A percentile compares a stretch with the other conserved stretches of the same genome.
Conservation (phyloP, 345 rosid species). For the Rhizophora apiculata region DNA sequence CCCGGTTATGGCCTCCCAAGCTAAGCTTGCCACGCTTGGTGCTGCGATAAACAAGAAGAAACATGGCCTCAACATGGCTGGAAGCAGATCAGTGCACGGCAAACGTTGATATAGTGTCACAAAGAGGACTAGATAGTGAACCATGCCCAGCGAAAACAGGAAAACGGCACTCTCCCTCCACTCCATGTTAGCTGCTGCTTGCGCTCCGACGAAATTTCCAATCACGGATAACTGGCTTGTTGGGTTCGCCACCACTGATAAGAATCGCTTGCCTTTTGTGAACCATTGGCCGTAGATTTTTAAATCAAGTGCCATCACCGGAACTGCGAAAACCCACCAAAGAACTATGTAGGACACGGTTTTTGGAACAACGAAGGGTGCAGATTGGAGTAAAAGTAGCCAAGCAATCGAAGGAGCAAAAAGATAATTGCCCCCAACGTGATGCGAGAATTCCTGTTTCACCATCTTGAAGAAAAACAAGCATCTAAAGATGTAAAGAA, state of each 20-base stretch:
- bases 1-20: background rate
- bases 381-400: background rate
- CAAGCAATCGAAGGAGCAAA: background rate
- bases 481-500: background rate
- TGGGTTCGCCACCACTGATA: background rate
- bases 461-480: background rate
- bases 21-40: conserved; percentile 1
- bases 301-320: background rate
- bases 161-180: background rate
- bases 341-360: background rate
- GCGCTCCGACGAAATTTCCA: background rate
- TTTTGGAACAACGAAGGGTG: background rate
- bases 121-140: background rate
- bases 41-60: background rate
- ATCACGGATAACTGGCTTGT: background rate
- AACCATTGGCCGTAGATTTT: conserved; percentile 1
- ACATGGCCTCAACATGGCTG: background rate
- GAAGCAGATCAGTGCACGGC: background rate
- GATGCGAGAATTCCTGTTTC: background rate
- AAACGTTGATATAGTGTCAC: background rate
- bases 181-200: background rate
- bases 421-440: background rate
- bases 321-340: background rate
- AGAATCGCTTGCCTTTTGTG: background rate
- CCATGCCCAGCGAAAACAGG: background rate